Percentiles rank a stretch among this genome's conserved stretches.
Evolutionary conservation across 139 green algal genomes (phyloP).

Genomic region (Gonium pectorale): DNA sequence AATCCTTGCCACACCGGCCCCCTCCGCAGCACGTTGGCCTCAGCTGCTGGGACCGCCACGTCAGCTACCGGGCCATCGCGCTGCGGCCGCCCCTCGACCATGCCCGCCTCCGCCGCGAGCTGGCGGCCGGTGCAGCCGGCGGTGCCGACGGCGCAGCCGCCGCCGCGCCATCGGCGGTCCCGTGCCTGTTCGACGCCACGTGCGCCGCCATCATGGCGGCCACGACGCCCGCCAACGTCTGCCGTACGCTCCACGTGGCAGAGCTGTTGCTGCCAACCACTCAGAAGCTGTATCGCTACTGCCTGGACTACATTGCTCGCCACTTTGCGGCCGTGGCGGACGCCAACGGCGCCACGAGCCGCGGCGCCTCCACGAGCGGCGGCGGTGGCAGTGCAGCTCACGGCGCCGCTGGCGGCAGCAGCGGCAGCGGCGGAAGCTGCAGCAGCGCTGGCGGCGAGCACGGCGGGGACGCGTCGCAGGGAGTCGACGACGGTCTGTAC

Average conservation of each 20-base stretch:
- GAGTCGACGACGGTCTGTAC: not conserved
- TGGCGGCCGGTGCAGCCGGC: not conserved
- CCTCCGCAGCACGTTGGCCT: conserved; percentile 73
- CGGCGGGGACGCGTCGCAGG: conserved; percentile 38
- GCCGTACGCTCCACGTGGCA: conserved; percentile 31
- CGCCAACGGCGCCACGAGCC: not conserved
- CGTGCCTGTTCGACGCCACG: conserved; percentile 25
- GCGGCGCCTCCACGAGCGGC: no score
- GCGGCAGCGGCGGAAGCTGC: not conserved
- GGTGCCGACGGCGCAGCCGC: not conserved
- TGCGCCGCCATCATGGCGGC: conserved; percentile 1
- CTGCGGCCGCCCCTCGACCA: conserved; percentile 20
- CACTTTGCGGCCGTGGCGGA: conserved; percentile 45
- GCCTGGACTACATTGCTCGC: conserved; percentile 57
- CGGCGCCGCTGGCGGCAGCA: not conserved
- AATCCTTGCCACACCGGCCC: no score
- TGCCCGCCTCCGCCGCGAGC: conserved; percentile 15
- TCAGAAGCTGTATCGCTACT: conserved; percentile 54
- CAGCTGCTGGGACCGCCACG: conserved; percentile 89
- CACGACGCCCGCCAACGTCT: conserved; percentile 31
- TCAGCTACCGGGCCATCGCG: conserved; percentile 75
- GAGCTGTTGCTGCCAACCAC: conserved; percentile 65
- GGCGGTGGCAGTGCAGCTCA: no score
- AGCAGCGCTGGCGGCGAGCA: conserved; percentile 30
- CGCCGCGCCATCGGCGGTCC: not conserved